Conservation (phyloP, 1,139 yeast genomes). For the Hyphopichia khmerensis region DNA sequence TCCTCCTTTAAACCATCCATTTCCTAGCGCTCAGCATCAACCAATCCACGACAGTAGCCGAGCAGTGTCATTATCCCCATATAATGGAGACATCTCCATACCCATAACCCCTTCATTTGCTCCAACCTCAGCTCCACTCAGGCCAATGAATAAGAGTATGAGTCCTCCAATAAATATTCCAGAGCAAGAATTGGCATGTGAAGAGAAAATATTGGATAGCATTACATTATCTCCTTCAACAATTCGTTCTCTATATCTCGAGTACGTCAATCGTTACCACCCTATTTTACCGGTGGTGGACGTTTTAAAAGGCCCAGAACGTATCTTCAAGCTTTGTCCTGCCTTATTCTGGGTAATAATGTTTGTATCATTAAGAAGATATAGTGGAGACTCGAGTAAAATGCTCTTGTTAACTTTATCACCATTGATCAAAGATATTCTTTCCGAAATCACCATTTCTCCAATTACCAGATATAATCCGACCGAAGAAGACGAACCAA, state of each 20-base stretch:
- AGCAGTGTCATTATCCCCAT: conserved; percentile 1
- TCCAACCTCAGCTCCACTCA: neutral
- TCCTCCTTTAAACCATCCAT: conserved; percentile 3
- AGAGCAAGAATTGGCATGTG: conserved; percentile 47
- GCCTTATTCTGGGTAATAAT: conserved; percentile 92
- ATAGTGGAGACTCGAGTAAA: conserved; percentile 36
- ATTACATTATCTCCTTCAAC: conserved; percentile 59
- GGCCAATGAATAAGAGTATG: neutral
- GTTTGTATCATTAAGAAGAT: conserved; percentile 74
- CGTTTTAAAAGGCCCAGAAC: conserved; percentile 75
- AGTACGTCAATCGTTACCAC: conserved; percentile 74
- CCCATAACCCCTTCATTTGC: conserved; percentile 25
- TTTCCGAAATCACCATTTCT: conserved; percentile 85
- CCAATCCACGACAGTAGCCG: neutral
- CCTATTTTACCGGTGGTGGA: conserved; percentile 87
- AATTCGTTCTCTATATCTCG: conserved; percentile 64
- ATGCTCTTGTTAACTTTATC: conserved; percentile 54
- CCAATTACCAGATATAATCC: conserved; percentile 87
- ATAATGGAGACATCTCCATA: neutral
- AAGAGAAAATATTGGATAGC: conserved; percentile 67
- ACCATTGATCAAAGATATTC: conserved; percentile 67
- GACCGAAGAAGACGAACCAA: conserved; percentile 71
- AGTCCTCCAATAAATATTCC: conserved; percentile 21
- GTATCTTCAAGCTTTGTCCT: conserved; percentile 75
- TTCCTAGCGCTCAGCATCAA: neutral